A percentile compares a stretch with the other conserved stretches of the same genome.
Evolutionary conservation across 768 basidiomycete species (phyloP).

Genomic region (Kwoniella pini): DNA sequence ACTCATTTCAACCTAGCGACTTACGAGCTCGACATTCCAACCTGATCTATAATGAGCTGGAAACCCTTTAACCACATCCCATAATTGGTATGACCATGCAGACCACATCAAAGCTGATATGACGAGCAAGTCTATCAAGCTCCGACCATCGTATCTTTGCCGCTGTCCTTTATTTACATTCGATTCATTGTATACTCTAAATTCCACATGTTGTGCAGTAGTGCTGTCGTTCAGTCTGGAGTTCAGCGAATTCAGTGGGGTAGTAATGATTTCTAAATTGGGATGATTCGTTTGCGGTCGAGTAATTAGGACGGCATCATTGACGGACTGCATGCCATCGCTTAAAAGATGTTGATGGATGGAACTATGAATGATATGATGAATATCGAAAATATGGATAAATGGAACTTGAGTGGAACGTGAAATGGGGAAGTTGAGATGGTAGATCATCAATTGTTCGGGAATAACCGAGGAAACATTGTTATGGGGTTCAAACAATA

Average conservation of each 20-base stretch:
- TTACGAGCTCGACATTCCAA: not conserved
- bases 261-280: slow-evolving; percentile 22
- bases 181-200: slow-evolving; percentile 33
- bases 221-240: slow-evolving; percentile 5
- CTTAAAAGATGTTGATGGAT: not conserved
- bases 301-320: too few relatives aligned
- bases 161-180: slow-evolving; percentile 17
- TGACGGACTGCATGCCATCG: not conserved
- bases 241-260: not conserved
- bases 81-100: not conserved
- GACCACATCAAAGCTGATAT: not conserved
- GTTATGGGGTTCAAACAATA: too few relatives aligned
- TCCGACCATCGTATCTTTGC: slow-evolving; percentile 34
- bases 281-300: slow-evolving; percentile 15
- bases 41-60: too few relatives aligned
- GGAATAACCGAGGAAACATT: too few relatives aligned
- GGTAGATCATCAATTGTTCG: too few relatives aligned
- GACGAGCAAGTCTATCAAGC: slow-evolving; percentile 6
- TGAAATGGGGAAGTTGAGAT: too few relatives aligned
- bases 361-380: not conserved
- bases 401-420: too few relatives aligned
- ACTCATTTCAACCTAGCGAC: not conserved
- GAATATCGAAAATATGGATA: too few relatives aligned
- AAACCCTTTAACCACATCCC: not conserved
- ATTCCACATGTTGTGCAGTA: slow-evolving; percentile 21